Evolutionary conservation across 2,329 filamentous ascomycete species (phyloP).

Genomic region (Alternaria incomplexa): DNA sequence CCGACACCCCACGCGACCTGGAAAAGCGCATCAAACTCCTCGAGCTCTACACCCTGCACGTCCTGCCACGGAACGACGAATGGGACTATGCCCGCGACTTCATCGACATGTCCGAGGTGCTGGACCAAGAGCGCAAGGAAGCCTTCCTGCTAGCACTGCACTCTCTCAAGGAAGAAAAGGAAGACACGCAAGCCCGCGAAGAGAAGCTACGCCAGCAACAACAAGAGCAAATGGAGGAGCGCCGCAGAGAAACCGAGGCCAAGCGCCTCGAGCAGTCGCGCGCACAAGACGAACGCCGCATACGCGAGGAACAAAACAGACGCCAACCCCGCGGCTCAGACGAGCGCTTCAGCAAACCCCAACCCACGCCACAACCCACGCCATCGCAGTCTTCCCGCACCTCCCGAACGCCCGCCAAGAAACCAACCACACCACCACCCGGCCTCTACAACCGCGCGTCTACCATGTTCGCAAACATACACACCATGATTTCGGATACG

Average conservation of each 20-base stretch:
- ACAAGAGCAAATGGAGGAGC: slow-evolving; percentile 60
- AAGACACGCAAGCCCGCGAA: slow-evolving; percentile 69
- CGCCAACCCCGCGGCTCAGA: slow-evolving; percentile 42
- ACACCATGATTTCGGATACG: slow-evolving; percentile 58
- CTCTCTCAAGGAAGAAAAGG: slow-evolving; percentile 81
- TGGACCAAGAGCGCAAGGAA: slow-evolving; percentile 91
- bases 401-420: slow-evolving; percentile 39
- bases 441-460: slow-evolving; percentile 52
- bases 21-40: slow-evolving; percentile 87
- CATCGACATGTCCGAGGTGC: slow-evolving; percentile 80
- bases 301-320: slow-evolving; percentile 47
- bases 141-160: slow-evolving; percentile 87
- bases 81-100: slow-evolving; percentile 97
- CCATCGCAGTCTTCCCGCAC: slow-evolving; percentile 39
- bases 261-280: slow-evolving; percentile 48
- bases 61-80: slow-evolving; percentile 89
- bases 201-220: slow-evolving; percentile 68
- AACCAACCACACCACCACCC: slow-evolving; percentile 41
- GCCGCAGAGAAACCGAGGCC: slow-evolving; percentile 52
- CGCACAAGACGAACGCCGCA: slow-evolving; percentile 50
- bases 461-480: slow-evolving; percentile 54
- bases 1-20: slow-evolving; percentile 83
- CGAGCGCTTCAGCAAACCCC: slow-evolving; percentile 35
- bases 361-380: slow-evolving; percentile 23
- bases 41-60: slow-evolving; percentile 93